Percentiles rank a stretch among this genome's conserved stretches.
Conservation (phyloP, 208 protist species). For the Naegleria lovaniensis region DNA sequence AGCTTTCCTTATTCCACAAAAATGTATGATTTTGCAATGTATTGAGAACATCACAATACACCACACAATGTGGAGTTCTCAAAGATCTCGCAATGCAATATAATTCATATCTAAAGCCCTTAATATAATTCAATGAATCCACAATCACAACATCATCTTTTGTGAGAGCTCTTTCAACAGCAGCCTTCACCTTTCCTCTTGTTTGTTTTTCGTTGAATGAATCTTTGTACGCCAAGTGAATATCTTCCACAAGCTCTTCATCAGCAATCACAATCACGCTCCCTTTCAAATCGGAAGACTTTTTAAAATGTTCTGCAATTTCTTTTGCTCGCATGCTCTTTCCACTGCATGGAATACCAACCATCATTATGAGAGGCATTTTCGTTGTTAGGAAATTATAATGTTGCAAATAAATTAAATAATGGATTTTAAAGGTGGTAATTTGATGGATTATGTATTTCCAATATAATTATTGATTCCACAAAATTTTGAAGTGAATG, state of each 20-base stretch:
- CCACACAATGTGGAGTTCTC: not conserved
- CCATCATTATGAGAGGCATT: slow-evolving; percentile 28
- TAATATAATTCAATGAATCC: slow-evolving; percentile 33
- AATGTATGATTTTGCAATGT: not conserved
- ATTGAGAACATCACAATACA: slow-evolving; percentile 5
- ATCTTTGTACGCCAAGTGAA: not conserved
- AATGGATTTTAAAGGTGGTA: no score
- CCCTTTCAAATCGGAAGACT: not conserved
- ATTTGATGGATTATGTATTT: no score
- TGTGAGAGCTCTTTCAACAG: not conserved
- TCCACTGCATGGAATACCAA: slow-evolving; percentile 14
- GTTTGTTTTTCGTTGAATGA: slow-evolving; percentile 24
- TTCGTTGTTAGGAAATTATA: no score
- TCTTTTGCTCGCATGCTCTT: slow-evolving; percentile 17
- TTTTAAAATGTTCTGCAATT: slow-evolving; percentile 19
- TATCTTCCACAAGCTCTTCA: not conserved
- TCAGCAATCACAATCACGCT: not conserved
- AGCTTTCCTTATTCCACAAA: not conserved
- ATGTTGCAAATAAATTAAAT: no score
- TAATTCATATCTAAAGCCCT: slow-evolving; percentile 33
- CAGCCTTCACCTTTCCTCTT: slow-evolving; percentile 24
- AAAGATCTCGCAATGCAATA: slow-evolving; percentile 1
- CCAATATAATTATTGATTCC: no score
- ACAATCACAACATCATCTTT: slow-evolving; percentile 22
- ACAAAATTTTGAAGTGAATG: no score